A percentile compares a stretch with the other conserved stretches of the same genome.
phyloP scores from a whole-genome alignment of 2,329 filamentous ascomycete genomes.

The Fusarium buharicum region DNA sequence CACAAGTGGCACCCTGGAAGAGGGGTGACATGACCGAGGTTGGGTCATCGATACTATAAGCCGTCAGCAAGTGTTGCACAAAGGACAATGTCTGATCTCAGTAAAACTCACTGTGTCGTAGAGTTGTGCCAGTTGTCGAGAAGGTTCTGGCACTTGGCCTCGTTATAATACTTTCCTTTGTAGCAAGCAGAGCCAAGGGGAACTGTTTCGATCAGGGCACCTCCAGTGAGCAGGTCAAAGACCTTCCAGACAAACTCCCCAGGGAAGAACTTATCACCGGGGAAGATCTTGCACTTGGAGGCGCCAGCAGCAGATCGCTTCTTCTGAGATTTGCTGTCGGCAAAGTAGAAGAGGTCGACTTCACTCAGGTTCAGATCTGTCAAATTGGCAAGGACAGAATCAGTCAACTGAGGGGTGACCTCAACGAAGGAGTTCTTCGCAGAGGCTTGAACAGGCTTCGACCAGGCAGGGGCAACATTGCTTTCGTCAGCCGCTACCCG shows the following conservation, averaged over 20 bases:
- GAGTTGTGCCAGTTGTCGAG: constrained; percentile 12
- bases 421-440: constrained; percentile 20
- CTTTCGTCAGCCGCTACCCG: constrained; percentile 29
- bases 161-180: constrained; percentile 33
- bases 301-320: constrained; percentile 12
- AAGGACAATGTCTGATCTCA: fast-evolving
- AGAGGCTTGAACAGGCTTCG: constrained; percentile 1
- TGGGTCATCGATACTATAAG: constrained; percentile 46
- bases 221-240: constrained; percentile 50
- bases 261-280: constrained; percentile 46
- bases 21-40: constrained; percentile 55
- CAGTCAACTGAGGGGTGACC: constrained; percentile 50
- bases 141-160: not conserved
- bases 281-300: constrained; percentile 45
- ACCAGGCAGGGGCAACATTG: constrained; percentile 42
- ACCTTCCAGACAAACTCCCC: constrained; percentile 45
- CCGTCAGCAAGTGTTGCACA: constrained; percentile 4
- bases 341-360: constrained; percentile 50
- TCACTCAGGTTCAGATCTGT: constrained; percentile 46
- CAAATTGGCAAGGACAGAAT: constrained; percentile 48
- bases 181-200: constrained; percentile 51
- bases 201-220: constrained; percentile 48
- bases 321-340: constrained; percentile 13
- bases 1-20: constrained; percentile 53
- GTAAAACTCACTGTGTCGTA: constrained; percentile 25